A percentile compares a stretch with the other conserved stretches of the same genome.
These are phyloP conservation scores for Pseudopithomyces maydicus DNA, from an alignment of 2,329 filamentous ascomycete genomes.

Conservation along the genomic window DNA sequence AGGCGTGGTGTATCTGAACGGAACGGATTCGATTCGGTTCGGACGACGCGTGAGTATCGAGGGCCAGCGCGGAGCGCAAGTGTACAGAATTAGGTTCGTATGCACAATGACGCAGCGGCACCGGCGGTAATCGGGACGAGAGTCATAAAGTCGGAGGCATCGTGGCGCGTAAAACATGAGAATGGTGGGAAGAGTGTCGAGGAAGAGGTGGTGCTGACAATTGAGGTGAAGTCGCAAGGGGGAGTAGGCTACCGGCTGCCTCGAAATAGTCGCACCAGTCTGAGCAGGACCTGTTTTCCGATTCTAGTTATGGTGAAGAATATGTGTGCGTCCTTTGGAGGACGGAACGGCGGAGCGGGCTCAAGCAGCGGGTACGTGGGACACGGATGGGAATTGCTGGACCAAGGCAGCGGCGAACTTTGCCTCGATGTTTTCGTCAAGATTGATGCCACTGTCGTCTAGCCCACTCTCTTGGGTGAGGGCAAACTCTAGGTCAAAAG, in stretches of 20 bases:
- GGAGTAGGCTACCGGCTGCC: slow-evolving; percentile 15
- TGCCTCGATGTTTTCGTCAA: slow-evolving; percentile 42
- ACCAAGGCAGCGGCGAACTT: slow-evolving; percentile 33
- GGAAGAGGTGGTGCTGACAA: slow-evolving; percentile 9
- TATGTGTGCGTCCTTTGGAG: not conserved
- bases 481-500: slow-evolving; percentile 41
- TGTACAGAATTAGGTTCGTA: slow-evolving; percentile 31
- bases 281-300: not conserved
- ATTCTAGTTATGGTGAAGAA: not conserved
- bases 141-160: slow-evolving; percentile 42
- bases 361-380: slow-evolving; percentile 25
- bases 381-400: slow-evolving; percentile 11
- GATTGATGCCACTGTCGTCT: slow-evolving; percentile 43
- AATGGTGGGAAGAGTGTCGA: not conserved
- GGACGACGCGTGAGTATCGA: not conserved
- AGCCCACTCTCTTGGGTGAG: slow-evolving; percentile 37
- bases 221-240: slow-evolving; percentile 1
- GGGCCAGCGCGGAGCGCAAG: slow-evolving; percentile 4
- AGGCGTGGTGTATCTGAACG: too few relatives aligned
- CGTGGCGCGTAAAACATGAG: slow-evolving; percentile 25
- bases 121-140: slow-evolving; percentile 29
- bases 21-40: too few relatives aligned
- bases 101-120: slow-evolving; percentile 26
- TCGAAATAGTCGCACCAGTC: too few relatives aligned
- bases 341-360: not conserved